A percentile compares a stretch with the other conserved stretches of the same genome.
These are phyloP conservation scores for Amanita subjunquillea DNA, from an alignment of 768 basidiomycete genomes.

Conservation along the genomic window DNA sequence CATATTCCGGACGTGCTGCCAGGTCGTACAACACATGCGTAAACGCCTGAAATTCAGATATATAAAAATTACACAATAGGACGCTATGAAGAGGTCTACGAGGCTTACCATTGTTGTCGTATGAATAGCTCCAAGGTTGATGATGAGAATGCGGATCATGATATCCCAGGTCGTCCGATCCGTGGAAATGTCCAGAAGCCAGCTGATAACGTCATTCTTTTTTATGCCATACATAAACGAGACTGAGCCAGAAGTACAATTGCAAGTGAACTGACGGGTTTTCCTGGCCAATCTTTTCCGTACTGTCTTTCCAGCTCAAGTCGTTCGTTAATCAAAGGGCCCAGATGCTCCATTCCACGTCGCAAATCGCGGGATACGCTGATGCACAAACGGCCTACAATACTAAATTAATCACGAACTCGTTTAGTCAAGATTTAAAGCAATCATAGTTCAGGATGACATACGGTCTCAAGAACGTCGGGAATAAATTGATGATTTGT, in stretches of 20 bases:
- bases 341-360: conserved; percentile 14
- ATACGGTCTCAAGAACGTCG: conserved; percentile 15
- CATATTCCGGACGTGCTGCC: conserved; percentile 21
- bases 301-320: conserved; percentile 13
- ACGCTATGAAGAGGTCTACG: not conserved
- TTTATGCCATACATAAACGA: not conserved
- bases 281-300: conserved; percentile 18
- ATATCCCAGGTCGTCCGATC: conserved; percentile 13
- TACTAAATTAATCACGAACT: conserved; percentile 4
- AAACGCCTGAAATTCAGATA: conserved; percentile 19
- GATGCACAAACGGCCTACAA: conserved; percentile 9
- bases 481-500: conserved; percentile 14
- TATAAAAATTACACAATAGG: not conserved
- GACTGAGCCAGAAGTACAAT: not conserved
- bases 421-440: not conserved
- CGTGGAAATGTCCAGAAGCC: conserved; percentile 31
- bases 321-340: conserved; percentile 17
- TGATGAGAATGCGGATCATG: conserved; percentile 25
- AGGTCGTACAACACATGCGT: conserved; percentile 26
- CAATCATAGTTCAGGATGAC: not conserved
- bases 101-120: conserved; percentile 27
- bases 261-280: conserved; percentile 13
- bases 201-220: conserved; percentile 36
- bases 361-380: conserved; percentile 3
- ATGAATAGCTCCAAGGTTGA: conserved; percentile 34